A percentile compares a stretch with the other conserved stretches of the same genome.
These are phyloP conservation scores for Penicillium capsulatum DNA, from an alignment of 2,329 filamentous ascomycete genomes.

Conservation along the genomic window DNA sequence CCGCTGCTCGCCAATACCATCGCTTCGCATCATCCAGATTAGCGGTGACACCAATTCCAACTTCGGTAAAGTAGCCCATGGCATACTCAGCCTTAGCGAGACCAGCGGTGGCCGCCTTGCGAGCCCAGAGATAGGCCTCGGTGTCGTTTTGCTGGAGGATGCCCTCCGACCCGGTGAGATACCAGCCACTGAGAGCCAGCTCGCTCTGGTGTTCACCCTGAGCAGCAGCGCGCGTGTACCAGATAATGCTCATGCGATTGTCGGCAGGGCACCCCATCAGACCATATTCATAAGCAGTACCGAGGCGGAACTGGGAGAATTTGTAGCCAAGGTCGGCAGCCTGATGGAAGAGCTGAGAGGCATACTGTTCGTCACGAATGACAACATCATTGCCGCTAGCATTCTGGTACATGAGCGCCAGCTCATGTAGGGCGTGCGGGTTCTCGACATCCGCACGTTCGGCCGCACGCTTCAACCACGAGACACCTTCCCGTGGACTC, in stretches of 20 bases:
- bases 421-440: constrained; percentile 89
- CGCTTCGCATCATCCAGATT: constrained; percentile 93
- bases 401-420: constrained; percentile 60
- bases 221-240: constrained; percentile 86
- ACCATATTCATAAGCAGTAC: constrained; percentile 85
- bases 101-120: constrained; percentile 84
- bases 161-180: constrained; percentile 82
- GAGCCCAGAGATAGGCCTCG: constrained; percentile 94
- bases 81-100: constrained; percentile 94
- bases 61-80: constrained; percentile 96
- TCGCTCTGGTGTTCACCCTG: constrained; percentile 95
- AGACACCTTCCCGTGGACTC: constrained; percentile 80
- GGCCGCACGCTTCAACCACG: constrained; percentile 89
- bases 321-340: constrained; percentile 90
- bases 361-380: constrained; percentile 75
- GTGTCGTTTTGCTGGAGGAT: constrained; percentile 89
- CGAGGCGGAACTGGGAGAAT: constrained; percentile 86
- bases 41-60: constrained; percentile 80
- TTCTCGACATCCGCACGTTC: constrained; percentile 85
- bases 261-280: constrained; percentile 78
- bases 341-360: constrained; percentile 74
- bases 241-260: constrained; percentile 77
- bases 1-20: constrained; percentile 96
- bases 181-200: constrained; percentile 82
- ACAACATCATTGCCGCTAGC: constrained; percentile 63